Percentiles rank a stretch among this genome's conserved stretches.
These are phyloP conservation scores for Xylaria nigripes DNA, from an alignment of 495 filamentous ascomycete genomes.

Conservation along the genomic window DNA sequence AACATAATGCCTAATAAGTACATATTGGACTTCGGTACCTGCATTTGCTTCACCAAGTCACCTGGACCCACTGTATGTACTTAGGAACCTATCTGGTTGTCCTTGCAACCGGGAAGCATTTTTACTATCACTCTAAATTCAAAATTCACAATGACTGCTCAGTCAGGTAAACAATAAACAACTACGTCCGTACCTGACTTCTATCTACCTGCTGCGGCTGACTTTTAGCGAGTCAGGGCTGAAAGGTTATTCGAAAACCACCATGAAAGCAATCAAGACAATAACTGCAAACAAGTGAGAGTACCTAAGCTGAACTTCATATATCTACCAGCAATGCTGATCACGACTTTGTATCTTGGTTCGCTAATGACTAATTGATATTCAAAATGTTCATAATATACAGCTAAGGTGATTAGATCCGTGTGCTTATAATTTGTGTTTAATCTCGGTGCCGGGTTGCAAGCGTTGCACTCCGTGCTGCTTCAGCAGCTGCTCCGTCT, in stretches of 20 bases:
- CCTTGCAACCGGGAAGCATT: conserved; percentile 11
- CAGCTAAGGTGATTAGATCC: background rate
- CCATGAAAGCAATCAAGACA: too few species aligned
- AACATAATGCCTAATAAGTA: too few species aligned
- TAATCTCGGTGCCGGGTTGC: conserved; percentile 44
- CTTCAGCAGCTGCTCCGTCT: conserved; percentile 57
- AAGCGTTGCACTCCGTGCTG: conserved; percentile 46
- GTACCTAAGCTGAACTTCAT: too few species aligned
- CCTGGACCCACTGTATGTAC: background rate
- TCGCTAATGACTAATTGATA: too few species aligned
- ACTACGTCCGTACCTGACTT: too few species aligned
- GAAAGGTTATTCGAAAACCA: background rate
- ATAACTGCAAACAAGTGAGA: too few species aligned
- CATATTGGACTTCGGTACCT: background rate
- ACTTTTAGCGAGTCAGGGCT: too few species aligned
- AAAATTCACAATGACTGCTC: too few species aligned
- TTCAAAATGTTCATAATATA: background rate
- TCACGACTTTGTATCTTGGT: too few species aligned
- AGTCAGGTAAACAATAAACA: background rate
- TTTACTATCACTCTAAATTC: background rate
- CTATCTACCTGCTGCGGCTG: too few species aligned
- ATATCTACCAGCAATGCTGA: too few species aligned
- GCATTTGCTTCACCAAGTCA: background rate
- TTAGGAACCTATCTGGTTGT: conserved; percentile 3
- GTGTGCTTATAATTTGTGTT: conserved; percentile 39